Evolutionary conservation across 257 asterid genomes (phyloP), one percentile per base, ranked within the genome.

Genomic region (Oldenlandia corymbosa): DNA sequence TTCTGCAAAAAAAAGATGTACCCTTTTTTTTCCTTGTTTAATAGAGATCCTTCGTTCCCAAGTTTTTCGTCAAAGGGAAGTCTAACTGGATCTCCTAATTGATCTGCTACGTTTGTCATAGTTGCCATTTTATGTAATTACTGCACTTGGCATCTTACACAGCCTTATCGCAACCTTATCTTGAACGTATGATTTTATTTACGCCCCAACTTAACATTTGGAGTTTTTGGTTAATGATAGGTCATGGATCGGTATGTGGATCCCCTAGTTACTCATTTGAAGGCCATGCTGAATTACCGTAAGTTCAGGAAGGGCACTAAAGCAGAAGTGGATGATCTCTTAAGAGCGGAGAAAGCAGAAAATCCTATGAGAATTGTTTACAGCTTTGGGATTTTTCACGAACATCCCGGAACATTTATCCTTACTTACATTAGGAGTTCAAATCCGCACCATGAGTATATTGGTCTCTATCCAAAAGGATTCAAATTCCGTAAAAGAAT

Each of bases 191-290:
- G 31, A 60, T 47, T 57, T 27, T 58, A n/a, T 18, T 23, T 53
- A 47, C 26, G 36, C 39, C 26, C 27, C 30, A 57, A 42, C 43
- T 45, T 24, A 1, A 43, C 13, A 12, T 60, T 3, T 34, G 61
- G 21, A 21, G 16, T 7, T 60, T 52, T 68, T 8, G 54, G 65
- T 26, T 52, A 68, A 17, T 62, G 62, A 65, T 75, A 93, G 99
- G 95, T 93, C 48, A 90, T 85, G 95, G 99, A 93, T 81, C 97
- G 97, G 13, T 90, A 93, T 68, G 97, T 93, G 79, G 99, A 90
- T 82, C 99, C 99, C 20, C 78, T 93, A 73, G 95, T 90, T 48
- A 76, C 90, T 74, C 93, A 87, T 78, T 72, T 93, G 86, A 93
- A 85, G 81, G 68, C 78, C 36, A 93, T 93, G 99, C 85, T 93